Conservation (phyloP, 2,329 filamentous ascomycete genomes). For the Knufia fluminis region DNA sequence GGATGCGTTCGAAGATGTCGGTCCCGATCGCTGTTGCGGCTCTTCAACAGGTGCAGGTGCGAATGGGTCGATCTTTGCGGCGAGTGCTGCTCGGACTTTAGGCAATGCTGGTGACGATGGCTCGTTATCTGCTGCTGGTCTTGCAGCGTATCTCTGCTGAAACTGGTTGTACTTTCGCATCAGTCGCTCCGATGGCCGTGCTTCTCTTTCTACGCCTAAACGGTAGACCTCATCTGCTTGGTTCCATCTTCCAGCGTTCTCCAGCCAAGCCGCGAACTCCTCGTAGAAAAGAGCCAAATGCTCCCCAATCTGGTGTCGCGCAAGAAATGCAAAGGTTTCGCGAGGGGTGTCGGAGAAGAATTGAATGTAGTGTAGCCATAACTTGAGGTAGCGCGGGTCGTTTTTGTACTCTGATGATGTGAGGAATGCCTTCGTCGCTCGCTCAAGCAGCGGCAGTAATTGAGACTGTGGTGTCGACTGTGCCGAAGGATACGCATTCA, state of each 20-base stretch:
- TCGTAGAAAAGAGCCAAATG: conserved; percentile 87
- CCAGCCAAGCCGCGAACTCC: conserved; percentile 89
- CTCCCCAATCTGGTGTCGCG: conserved; percentile 81
- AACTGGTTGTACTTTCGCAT: conserved; percentile 90
- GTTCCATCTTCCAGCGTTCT: conserved; percentile 69
- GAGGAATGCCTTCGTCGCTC: conserved; percentile 83
- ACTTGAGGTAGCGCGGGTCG: conserved; percentile 81
- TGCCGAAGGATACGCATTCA: conserved; percentile 88
- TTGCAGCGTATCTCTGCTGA: conserved; percentile 64
- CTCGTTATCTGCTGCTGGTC: conserved; percentile 51
- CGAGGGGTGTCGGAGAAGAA: conserved; percentile 89
- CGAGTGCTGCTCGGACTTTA: conserved; percentile 70
- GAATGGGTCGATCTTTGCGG: conserved; percentile 79
- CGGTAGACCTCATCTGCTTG: conserved; percentile 93
- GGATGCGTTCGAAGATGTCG: conserved; percentile 34
- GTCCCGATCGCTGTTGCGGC: conserved; percentile 51
- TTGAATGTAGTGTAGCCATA: conserved; percentile 91
- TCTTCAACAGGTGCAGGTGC: conserved; percentile 45
- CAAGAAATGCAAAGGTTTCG: conserved; percentile 84
- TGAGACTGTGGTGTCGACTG: conserved; percentile 90
- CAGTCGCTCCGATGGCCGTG: conserved; percentile 69
- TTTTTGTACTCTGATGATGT: conserved; percentile 84
- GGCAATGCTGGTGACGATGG: conserved; percentile 84
- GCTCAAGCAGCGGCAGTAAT: conserved; percentile 77
- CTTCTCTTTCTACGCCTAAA: conserved; percentile 79